Percentiles rank a stretch among this genome's conserved stretches.
Evolutionary conservation across 371 early-diverging fungal species (phyloP).

Genomic region (Lichtheimia ramosa): DNA sequence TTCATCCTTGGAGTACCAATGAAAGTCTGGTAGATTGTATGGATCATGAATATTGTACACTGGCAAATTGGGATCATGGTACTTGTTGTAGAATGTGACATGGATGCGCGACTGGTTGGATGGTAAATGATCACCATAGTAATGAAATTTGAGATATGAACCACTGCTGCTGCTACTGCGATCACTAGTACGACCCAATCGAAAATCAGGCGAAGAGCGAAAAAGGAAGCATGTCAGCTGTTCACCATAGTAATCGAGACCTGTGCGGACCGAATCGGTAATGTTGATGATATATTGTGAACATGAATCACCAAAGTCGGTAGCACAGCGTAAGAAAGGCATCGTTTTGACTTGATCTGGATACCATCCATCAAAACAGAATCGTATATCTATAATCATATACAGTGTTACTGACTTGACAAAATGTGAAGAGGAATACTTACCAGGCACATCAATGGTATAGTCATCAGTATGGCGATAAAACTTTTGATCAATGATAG

Average conservation of each 20-base stretch:
- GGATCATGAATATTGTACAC: slow-evolving; percentile 17
- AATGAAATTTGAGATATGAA: slow-evolving; percentile 27
- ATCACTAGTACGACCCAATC: slow-evolving; percentile 15
- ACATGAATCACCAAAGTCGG: slow-evolving; percentile 32
- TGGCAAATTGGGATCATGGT: slow-evolving; percentile 30
- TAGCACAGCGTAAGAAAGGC: slow-evolving; percentile 13
- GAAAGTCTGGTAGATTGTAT: slow-evolving; percentile 9
- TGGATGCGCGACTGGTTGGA: slow-evolving; percentile 17
- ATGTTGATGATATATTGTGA: slow-evolving; percentile 23
- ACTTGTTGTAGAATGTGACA: slow-evolving; percentile 23
- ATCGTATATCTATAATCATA: slow-evolving; percentile 26
- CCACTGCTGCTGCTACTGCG: slow-evolving; percentile 15
- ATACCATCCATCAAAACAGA: slow-evolving; percentile 36
- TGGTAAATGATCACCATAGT: slow-evolving; percentile 17
- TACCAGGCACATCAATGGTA: slow-evolving; percentile 33
- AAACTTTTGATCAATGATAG: slow-evolving; percentile 33
- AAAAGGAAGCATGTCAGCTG: slow-evolving; percentile 25
- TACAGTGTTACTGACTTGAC: background rate
- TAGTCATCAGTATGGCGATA: slow-evolving; percentile 12
- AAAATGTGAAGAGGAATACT: background rate
- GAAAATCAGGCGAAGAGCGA: slow-evolving; percentile 13
- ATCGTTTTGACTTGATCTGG: slow-evolving; percentile 1
- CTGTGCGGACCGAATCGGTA: slow-evolving; percentile 17
- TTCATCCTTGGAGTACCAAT: slow-evolving; percentile 29
- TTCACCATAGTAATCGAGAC: slow-evolving; percentile 26